These are phyloP conservation scores for Boletus vermiculosoides DNA, from an alignment of 768 basidiomycete species.

Conservation along the genomic window DNA sequence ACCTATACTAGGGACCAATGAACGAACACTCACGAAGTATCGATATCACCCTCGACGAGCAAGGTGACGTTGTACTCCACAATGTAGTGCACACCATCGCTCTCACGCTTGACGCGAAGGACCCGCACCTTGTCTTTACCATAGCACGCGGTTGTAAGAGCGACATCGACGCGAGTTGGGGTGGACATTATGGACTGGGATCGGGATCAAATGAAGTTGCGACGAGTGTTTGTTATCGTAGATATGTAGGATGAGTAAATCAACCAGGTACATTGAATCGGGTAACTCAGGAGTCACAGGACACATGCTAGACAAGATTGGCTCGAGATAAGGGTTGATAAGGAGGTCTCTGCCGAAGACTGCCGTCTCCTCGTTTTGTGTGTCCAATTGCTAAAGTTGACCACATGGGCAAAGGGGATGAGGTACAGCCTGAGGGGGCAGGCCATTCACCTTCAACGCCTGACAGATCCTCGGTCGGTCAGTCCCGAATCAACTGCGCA, in stretches of 20 bases:
- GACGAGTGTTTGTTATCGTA: not conserved
- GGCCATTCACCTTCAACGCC: not conserved
- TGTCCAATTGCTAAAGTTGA: not conserved
- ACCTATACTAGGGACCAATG: not conserved
- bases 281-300: too few relatives aligned
- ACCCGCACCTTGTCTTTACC: constrained; percentile 91
- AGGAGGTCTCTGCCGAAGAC: not conserved
- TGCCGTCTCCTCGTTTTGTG: not conserved
- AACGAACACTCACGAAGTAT: constrained; percentile 52
- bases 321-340: not conserved
- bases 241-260: not conserved
- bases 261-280: not conserved
- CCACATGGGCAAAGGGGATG: not conserved
- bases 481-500: not conserved
- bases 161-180: constrained; percentile 10
- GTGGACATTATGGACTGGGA: constrained; percentile 27
- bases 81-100: constrained; percentile 57
- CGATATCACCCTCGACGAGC: constrained; percentile 81
- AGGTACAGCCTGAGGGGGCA: not conserved
- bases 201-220: not conserved
- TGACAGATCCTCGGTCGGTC: not conserved
- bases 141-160: constrained; percentile 58
- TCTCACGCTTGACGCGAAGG: constrained; percentile 76
- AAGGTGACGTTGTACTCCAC: constrained; percentile 84
- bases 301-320: not conserved